These are phyloP conservation scores for Streptanthus diversifolius DNA, from an alignment of 345 rosid genomes.

Conservation along the genomic window DNA sequence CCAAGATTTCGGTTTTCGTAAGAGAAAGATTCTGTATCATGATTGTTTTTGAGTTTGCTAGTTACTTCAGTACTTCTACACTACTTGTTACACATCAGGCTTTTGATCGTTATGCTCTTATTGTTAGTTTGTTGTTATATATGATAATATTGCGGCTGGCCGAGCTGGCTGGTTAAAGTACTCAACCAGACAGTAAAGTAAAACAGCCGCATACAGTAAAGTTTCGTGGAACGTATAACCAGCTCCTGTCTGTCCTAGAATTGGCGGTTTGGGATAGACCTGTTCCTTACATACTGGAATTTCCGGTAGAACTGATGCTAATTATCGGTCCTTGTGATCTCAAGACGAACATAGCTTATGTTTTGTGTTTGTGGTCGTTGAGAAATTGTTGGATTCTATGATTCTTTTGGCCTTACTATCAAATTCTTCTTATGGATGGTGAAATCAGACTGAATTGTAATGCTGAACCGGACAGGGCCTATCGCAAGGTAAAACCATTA, in stretches of 20 bases:
- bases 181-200: constrained; percentile 68
- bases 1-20: neutral
- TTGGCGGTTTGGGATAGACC: constrained; percentile 56
- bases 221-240: constrained; percentile 45
- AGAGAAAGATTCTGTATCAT: constrained; percentile 18
- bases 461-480: neutral
- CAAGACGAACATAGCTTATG: neutral
- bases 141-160: constrained; percentile 61
- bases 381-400: neutral
- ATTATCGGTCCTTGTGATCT: neutral
- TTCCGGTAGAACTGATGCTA: neutral
- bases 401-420: neutral
- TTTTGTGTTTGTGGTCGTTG: neutral
- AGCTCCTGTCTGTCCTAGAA: constrained; percentile 66
- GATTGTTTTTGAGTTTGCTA: constrained; percentile 28
- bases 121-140: neutral
- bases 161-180: constrained; percentile 85
- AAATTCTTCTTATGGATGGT: neutral
- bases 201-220: constrained; percentile 61
- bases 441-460: neutral
- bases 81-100: neutral
- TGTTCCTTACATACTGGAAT: constrained; percentile 36
- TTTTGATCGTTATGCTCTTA: neutral
- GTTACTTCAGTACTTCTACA: constrained; percentile 18
- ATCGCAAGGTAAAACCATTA: neutral